Base-by-base conservation (phyloP, 2,329 filamentous ascomycete genomes). In the Xylariomycetidae sp. region DNA sequence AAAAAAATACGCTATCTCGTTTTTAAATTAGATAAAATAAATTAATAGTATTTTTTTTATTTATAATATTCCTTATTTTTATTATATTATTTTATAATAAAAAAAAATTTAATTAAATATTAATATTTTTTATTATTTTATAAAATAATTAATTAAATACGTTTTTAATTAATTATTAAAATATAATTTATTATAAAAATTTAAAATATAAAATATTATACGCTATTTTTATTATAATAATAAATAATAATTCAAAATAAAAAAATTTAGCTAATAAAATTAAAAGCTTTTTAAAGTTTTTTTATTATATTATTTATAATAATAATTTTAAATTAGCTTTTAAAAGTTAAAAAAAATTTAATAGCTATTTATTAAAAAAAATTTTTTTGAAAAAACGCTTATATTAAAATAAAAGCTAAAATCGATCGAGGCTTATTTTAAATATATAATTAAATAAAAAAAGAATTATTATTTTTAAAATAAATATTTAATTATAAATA, bases 21-120 rank as follows among this genome's bases (percentile, higher is more conserved):
- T 16, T 10, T 16, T 10, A 10, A 14, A 27, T 16, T 27, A 27
- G 17, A 16, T 16, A 13, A 27, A 27, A 10, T 7, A 7, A 13
- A 15, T 27, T 27, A 16, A 27, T 27, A 27, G 9, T 27, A 27
- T 27, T 27, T 16, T 27, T 9, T 6, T n/a, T n/a, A n/a, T 27
- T 27, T 27, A 27, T 27, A 27, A 27, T 16, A 15, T 16, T 4
- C 6, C 10, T 6, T n/a, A n/a, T n/a, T n/a, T n/a, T n/a, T n/a
- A n/a, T n/a, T n/a, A n/a, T n/a, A n/a, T n/a, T n/a, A n/a, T n/a
- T n/a, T n/a, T n/a, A n/a, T n/a, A n/a, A n/a, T n/a, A n/a, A n/a
- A n/a, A n/a, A n/a, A n/a, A n/a, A n/a, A n/a, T n/a, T n/a, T n/a
- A n/a, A n/a, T n/a, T n/a, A n/a, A n/a, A n/a, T n/a, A n/a, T n/a